Evolutionary conservation across 164 flowering plant species (phyloP).

Genomic region (Macadamia integrifolia): DNA sequence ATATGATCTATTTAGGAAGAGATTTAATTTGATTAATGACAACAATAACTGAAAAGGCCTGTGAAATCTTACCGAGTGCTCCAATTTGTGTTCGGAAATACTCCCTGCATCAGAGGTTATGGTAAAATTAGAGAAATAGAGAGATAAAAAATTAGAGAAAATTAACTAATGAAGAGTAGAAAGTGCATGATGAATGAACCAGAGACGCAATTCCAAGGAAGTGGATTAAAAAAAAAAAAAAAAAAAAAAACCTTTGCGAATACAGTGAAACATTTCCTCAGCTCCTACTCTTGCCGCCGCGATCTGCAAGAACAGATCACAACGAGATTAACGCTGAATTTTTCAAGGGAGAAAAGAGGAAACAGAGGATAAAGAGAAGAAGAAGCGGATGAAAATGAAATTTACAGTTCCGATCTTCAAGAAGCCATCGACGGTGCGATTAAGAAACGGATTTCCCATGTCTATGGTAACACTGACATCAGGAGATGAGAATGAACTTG

Average conservation of each 20-base stretch:
- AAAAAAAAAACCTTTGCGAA: slow-evolving; percentile 32
- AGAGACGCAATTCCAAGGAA: too few species aligned
- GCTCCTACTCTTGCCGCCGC: slow-evolving; percentile 54
- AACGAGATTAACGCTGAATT: not conserved
- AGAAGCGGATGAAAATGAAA: not conserved
- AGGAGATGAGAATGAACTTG: slow-evolving; percentile 42
- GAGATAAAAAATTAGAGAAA: not conserved
- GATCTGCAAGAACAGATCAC: slow-evolving; percentile 34
- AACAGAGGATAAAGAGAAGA: not conserved
- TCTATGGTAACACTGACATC: slow-evolving; percentile 55
- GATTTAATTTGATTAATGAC: not conserved
- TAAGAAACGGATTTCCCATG: slow-evolving; percentile 71
- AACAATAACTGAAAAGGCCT: not conserved
- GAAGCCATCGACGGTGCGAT: slow-evolving; percentile 78
- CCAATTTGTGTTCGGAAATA: slow-evolving; percentile 31
- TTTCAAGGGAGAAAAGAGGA: not conserved
- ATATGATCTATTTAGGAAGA: not conserved
- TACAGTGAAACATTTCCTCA: slow-evolving; percentile 51
- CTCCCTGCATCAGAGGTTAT: slow-evolving; percentile 44
- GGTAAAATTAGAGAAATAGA: not conserved
- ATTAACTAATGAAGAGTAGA: too few species aligned
- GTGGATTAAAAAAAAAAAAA: too few species aligned
- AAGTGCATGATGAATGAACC: too few species aligned
- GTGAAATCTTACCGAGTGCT: slow-evolving; percentile 47
- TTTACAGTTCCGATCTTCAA: slow-evolving; percentile 82